Base-by-base conservation (phyloP, 2,329 filamentous ascomycete genomes). In the Fusarium sp. region DNA sequence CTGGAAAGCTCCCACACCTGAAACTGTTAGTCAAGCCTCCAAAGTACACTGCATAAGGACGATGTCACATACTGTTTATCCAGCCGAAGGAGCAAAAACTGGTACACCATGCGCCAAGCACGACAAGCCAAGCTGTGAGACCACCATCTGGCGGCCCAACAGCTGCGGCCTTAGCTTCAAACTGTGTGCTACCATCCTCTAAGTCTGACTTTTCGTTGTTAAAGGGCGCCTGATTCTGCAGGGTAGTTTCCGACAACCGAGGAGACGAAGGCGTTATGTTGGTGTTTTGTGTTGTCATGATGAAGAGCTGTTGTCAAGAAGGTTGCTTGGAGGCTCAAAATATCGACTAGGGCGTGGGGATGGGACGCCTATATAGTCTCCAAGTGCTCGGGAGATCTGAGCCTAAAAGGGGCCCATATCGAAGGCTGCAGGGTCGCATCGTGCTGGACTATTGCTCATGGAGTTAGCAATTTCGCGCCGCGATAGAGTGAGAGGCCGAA, bases 1-100 rank as follows among this genome's bases (percentile, higher is more conserved):
- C 70, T 89, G 86, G 67, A 89, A 89, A 15, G 84, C 78, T 9
- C 86, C 87, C 17, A 82, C 73, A 40, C 78, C 78, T 80, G 9
- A 11, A 6, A 43, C 7, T 22, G 7, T 67, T 37, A 59, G 57
- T 4, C 3, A 19, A 19, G 30, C 15, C 23, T 30, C 52, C 17
- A 7, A 20, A 7, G 22, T 40, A 13, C 19, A 55, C 40, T 13
- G 1, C 37, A 39, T n/a, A 11, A 3, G 2, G 25, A 30, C 35
- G 23, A 45, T 1, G 17, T n/a, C 19, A 23, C 73, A 69, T 86
- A 87, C 49, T 83, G 79, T 75, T 88, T 35, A 76, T 68, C 75
- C 78, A 81, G 7, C 81, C 81, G 35, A 79, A 81, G 48, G 75
- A 79, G 71, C 78, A 82, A 22, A 82, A 82, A 0, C 77, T 75